Base-by-base conservation (phyloP, 1,284 basidiomycete genomes). In the Mycosarcoma mackinlayi region DNA sequence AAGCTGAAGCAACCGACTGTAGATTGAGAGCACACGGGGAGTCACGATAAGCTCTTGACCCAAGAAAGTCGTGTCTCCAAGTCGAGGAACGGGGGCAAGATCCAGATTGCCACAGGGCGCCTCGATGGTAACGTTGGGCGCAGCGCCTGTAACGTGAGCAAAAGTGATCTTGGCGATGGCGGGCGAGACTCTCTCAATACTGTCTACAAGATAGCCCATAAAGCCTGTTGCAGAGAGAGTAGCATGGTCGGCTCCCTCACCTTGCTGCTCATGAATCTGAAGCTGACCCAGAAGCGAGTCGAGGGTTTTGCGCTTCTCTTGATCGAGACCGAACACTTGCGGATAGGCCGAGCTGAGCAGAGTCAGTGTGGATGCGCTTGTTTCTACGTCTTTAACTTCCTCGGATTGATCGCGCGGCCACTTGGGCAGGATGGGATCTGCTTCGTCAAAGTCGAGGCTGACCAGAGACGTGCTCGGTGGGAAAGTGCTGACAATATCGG, bases 1-100 rank as follows among this genome's bases (percentile, higher is more conserved):
- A 6, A 84, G 75, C 61, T 84, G 83, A 8, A 83, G 63, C 54
- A 83, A 70, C 1, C 75, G 67, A 18, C 75, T 76, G 46, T 84
- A 75, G 40, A 81, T 76, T 31, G 78, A 74, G 1, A 65, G 42
- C 16, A 84, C 76, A 1, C 83, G 71, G 3, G 82, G 79, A 8
- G 83, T 83, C 30, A 83, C 54, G 28, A 77, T 44, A 30, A 80
- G 48, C 47, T 67, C 51, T 28, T 49, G 44, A 23, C 59, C 67
- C 23, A 65, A 31, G 19, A 52, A 45, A 4, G 45, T 53, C 10
- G 55, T 49, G 21, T 66, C 56, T 3, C 64, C 69, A 0, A 80
- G 61, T 27, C 53, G 39, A 1, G 74, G 74, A 13, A 81, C 58
- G n/a, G 72, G 66, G 3, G 61, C 61, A 10, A 81, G 63, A 14